These are phyloP conservation scores for Fistulina hepatica DNA, from an alignment of 1,284 basidiomycete species.

Conservation along the genomic window DNA sequence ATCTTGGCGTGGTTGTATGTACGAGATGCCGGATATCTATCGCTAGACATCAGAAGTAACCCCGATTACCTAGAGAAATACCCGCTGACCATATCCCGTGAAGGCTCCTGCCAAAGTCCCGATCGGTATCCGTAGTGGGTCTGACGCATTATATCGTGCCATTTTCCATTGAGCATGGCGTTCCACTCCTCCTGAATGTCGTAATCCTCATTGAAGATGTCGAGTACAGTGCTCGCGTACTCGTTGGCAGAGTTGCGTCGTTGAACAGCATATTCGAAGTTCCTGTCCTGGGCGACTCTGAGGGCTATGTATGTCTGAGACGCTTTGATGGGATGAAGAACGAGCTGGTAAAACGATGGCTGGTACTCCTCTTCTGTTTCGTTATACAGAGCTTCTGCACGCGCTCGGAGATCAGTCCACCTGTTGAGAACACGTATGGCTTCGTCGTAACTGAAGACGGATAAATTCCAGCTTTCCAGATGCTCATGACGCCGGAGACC, in stretches of 20 bases:
- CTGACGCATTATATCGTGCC: constrained; percentile 6
- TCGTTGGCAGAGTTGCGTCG: constrained; percentile 8
- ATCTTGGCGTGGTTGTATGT: constrained; percentile 7
- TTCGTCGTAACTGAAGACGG: constrained; percentile 57
- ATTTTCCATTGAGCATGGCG: constrained; percentile 39
- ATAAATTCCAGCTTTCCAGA: constrained; percentile 50
- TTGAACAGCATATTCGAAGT: constrained; percentile 5
- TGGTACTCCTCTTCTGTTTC: constrained; percentile 32
- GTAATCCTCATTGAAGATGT: constrained; percentile 44
- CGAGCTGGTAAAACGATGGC: constrained; percentile 56
- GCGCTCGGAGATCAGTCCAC: constrained; percentile 37
- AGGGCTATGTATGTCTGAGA: constrained; percentile 3
- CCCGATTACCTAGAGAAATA: background rate
- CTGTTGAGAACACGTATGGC: constrained; percentile 42
- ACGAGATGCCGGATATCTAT: constrained; percentile 3
- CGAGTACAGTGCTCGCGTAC: constrained; percentile 2
- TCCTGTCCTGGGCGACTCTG: constrained; percentile 3
- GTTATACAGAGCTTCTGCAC: constrained; percentile 48
- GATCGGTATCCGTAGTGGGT: constrained; percentile 6
- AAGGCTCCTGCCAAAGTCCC: constrained; percentile 1
- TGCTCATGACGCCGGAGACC: constrained; percentile 58
- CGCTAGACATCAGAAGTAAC: background rate
- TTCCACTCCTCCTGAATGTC: constrained; percentile 51
- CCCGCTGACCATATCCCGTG: constrained; percentile 6
- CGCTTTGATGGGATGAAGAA: constrained; percentile 52